These are phyloP conservation scores for Pelargonium fulgidum DNA, from an alignment of 441 rosid genomes.

Conservation along the genomic window DNA sequence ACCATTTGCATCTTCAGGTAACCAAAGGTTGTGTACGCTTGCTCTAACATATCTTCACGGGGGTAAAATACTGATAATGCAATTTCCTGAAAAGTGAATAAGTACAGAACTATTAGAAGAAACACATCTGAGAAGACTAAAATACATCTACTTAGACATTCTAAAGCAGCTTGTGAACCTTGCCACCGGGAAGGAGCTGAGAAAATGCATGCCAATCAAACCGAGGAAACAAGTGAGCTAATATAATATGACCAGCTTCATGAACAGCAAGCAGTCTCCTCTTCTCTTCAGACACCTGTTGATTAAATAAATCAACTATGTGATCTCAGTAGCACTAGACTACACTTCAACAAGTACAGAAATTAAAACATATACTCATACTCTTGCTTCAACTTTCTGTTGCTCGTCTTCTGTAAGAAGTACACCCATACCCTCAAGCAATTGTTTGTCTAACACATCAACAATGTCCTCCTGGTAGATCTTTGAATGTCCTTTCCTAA, in stretches of 20 bases:
- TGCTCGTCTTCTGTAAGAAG: constrained; percentile 97
- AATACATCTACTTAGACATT: neutral
- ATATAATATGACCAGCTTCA: constrained; percentile 89
- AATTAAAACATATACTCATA: constrained; percentile 30
- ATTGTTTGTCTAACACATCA: constrained; percentile 91
- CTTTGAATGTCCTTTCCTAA: constrained; percentile 77
- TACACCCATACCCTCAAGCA: constrained; percentile 99
- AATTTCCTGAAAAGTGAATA: constrained; percentile 52
- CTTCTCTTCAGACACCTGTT: constrained; percentile 75
- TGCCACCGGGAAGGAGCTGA: constrained; percentile 97
- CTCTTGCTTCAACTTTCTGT: constrained; percentile 81
- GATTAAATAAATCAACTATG: constrained; percentile 15
- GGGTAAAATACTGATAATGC: constrained; percentile 94
- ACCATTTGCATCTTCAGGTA: constrained; percentile 99
- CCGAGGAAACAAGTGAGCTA: constrained; percentile 93
- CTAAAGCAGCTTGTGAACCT: constrained; percentile 38
- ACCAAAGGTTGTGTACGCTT: constrained; percentile 93
- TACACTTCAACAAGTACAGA: neutral
- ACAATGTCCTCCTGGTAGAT: constrained; percentile 81
- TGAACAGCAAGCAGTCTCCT: constrained; percentile 88
- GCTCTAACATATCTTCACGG: constrained; percentile 90
- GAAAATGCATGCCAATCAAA: constrained; percentile 99
- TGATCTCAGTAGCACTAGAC: constrained; percentile 19
- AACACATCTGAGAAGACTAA: constrained; percentile 9
- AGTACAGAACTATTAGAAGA: constrained; percentile 3